Base-by-base conservation (phyloP, 768 basidiomycete species). In the Trametes gibbosa region DNA sequence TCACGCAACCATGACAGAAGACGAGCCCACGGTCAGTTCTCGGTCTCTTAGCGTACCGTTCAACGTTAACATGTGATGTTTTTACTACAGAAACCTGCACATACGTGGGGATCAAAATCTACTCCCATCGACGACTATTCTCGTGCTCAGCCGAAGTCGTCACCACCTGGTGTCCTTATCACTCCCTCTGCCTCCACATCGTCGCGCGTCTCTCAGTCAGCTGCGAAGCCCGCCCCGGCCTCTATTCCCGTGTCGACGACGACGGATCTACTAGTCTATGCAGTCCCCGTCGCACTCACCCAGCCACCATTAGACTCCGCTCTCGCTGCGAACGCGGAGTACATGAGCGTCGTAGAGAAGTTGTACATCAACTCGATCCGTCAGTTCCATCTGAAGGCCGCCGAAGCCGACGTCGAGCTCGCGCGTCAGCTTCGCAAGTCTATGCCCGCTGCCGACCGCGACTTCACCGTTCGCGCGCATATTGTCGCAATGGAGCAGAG, bases 321-420 rank as follows among this genome's bases (percentile, higher is more conserved):
- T 1, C 50, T 47, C 5, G 43, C 49, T 2, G 73, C 73, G 2
- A 56, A 64, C 1, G 48, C 86, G 40, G 73, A 77, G 35, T 59
- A 80, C 24, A 71, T 73, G 55, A 76, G 78, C 32, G 77, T 80
- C 49, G 66, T 70, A 6, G 79, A 81, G n/a, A 78, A 85, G 51
- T 71, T 74, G 46, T 70, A 65, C 49, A 65, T 85, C 43, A 73
- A 74, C 51, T 73, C 75, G 2, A 73, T 67, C 9, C 82, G 79
- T 77, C 77, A 77, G 53, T 73, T 73, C 37, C 74, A 79, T 56
- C 70, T 75, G 50, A 72, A 63, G 55, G 68, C 67, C 43, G 75
- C 82, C 23, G 84, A 83, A 70, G 76, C 82, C 19, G 77, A 85
- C 6, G 82, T 88, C 48, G 86, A 89, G 69, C 70, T 65, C 3